Base-by-base conservation (phyloP, 1,284 basidiomycete genomes). In the Ganoderma leucocontextum region DNA sequence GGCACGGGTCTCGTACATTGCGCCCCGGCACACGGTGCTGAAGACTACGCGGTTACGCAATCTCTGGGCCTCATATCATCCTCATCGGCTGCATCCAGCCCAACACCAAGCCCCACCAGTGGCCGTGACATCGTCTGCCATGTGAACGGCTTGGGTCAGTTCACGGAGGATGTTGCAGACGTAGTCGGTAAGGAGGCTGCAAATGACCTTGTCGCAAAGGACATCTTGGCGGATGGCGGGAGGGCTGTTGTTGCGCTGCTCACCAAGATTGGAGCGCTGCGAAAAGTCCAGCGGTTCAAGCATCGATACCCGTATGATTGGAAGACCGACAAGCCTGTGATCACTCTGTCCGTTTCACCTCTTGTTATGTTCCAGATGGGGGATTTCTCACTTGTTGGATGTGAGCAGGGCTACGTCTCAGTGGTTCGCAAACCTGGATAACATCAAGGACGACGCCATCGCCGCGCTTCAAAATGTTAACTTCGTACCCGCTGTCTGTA, bases 1-100 rank as follows among this genome's bases (percentile, higher is more conserved):
- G 97, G 98, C n/a, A 99, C 97, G 0, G 97, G 97, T 42, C 86
- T 99, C 1, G 98, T 99, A 0, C 97, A 99, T 77, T 95, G 93
- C 70, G 97, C 97, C 0, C 97, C 97, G 6, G 96, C 95, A 0
- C 98, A 99, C 74, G 97, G 97, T 38, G 87, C 89, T 15, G 97
- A 99, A 73, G 98, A 99, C 79, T 99, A 98, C 77, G 84, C 87
- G 29, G 85, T 89, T 2, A 95, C 94, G 81, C 86, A 85, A 64
- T 71, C 81, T 36, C 79, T 86, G 4, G 85, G 82, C 25, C 81
- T 89, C 12, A 77, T 89, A 17, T 78, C 81, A 8, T 75, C 74
- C 38, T 77, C 81, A 8, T 41, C 47, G 5, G 19, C 52, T 4
- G 62, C 65, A 7, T 65, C 61, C 15, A n/a, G 58, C 10, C 19